Conservation (phyloP, 78 protist genomes). For the Isochrysis galbana region DNA sequence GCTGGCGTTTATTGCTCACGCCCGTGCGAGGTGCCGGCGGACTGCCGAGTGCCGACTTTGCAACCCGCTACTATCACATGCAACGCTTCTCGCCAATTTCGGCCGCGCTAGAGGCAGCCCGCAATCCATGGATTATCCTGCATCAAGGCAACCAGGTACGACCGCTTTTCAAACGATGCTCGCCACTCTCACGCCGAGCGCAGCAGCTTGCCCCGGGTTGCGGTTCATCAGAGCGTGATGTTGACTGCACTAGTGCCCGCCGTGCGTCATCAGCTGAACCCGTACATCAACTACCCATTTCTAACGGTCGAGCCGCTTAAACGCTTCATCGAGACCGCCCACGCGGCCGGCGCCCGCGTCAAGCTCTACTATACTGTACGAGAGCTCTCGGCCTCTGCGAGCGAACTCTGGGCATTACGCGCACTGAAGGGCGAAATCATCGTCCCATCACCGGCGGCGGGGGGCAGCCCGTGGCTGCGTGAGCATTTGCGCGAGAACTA, state of each 20-base stretch:
- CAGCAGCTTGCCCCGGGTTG: not conserved
- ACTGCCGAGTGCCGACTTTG: not conserved
- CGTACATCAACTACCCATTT: slow-evolving; percentile 25
- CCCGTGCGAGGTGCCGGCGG: slow-evolving; percentile 20
- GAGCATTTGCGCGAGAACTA: not conserved
- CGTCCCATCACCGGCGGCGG: not conserved
- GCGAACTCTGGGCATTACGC: slow-evolving; percentile 9
- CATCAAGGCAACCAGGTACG: slow-evolving; percentile 27
- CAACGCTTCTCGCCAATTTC: not conserved
- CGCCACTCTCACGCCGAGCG: too few species aligned
- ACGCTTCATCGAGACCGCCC: not conserved
- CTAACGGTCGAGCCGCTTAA: not conserved
- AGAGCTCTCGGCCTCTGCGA: slow-evolving; percentile 12
- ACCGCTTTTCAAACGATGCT: too few species aligned
- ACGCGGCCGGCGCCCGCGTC: not conserved
- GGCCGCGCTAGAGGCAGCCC: not conserved
- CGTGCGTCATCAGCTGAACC: not conserved
- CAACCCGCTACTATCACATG: slow-evolving; percentile 14
- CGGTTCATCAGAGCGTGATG: not conserved
- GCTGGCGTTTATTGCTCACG: not conserved
- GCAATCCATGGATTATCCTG: not conserved
- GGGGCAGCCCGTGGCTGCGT: slow-evolving; percentile 2
- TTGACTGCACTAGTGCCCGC: not conserved
- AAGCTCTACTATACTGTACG: slow-evolving; percentile 25
- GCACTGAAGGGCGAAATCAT: not conserved